Evolutionary conservation across 139 green algal species (phyloP), one percentile per base, ranked within the genome.

Genomic region (Edaphochlamys debaryana): DNA sequence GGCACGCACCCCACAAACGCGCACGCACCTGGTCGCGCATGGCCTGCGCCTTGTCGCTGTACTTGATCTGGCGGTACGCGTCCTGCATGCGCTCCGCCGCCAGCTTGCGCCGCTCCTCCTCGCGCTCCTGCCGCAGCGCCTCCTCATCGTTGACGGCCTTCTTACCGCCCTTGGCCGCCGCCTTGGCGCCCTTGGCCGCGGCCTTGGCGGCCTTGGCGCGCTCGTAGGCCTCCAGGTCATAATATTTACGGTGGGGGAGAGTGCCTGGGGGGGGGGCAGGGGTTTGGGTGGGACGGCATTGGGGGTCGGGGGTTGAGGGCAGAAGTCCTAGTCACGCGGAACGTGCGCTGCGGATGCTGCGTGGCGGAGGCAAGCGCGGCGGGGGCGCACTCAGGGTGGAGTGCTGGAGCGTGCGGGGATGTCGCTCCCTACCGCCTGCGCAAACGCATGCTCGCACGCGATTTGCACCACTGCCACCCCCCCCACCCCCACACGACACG

Each of bases 161-260:
- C 22, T 62, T 82, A 74, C 86, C 84, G 79, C 85, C 62, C 79
- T 79, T 86, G 37, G 32, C n/a, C 27, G 30, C 52, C 48, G 72
- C 13, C 71, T 87, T 82, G 58, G 30, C 64, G 63, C 71, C 84
- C 81, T 90, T 92, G 63, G 85, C 81, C 20, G 87, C 90, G 1
- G 83, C 87, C 82, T 94, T 94, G 34, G 68, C 37, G 6, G 85
- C 85, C 66, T 89, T 78, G 25, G 87, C 37, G 2, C 80, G 85
- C 74, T 95, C 90, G 80, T 96, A 96, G 45, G 89, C 83, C 58
- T 93, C 93, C 72, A 96, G 85, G 79, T 96, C 91, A 83, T 96
- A 97, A 85, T 95, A 96, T 85, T 95, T 95, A 34, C 81, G 86
- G 82, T 98, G 90, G 3, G 94, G 90, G 54, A 98, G 66, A 29